Evolutionary conservation across 2,329 filamentous ascomycete species (phyloP).

Genomic region (Phaeosphaeriaceae sp.): DNA sequence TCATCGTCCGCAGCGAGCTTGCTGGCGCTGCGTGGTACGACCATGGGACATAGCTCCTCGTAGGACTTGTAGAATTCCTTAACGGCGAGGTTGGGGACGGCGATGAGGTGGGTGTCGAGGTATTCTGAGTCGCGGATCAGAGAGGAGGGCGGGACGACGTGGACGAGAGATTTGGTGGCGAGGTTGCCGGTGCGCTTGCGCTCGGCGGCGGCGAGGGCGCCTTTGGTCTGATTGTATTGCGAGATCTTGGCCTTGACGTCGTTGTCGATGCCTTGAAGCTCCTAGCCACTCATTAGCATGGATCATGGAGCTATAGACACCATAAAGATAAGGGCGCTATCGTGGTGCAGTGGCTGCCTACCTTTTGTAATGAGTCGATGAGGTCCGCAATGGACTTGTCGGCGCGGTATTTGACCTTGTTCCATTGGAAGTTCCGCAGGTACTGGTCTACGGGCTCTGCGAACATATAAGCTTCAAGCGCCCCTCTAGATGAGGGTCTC

Average conservation of each 20-base stretch:
- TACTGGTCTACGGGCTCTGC: constrained; percentile 96
- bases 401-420: constrained; percentile 94
- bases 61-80: constrained; percentile 92
- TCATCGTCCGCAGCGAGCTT: constrained; percentile 87
- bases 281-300: constrained; percentile 61
- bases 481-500: not conserved
- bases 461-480: constrained; percentile 11
- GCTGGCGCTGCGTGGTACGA: constrained; percentile 85
- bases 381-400: constrained; percentile 90
- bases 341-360: constrained; percentile 40
- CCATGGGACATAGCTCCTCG: constrained; percentile 87
- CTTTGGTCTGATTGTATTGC: constrained; percentile 92
- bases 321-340: too few relatives aligned
- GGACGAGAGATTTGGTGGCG: constrained; percentile 89
- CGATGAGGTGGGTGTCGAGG: constrained; percentile 92
- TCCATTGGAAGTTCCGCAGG: constrained; percentile 88
- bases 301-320: too few relatives aligned
- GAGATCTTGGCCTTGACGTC: constrained; percentile 94
- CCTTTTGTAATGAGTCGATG: constrained; percentile 88
- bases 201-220: constrained; percentile 79
- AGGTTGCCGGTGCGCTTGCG: constrained; percentile 94
- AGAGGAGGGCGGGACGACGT: constrained; percentile 77
- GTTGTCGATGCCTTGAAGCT: constrained; percentile 90
- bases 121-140: constrained; percentile 92
- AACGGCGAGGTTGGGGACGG: constrained; percentile 77